Evolutionary conservation across 371 early-diverging fungal genomes (phyloP).

Genomic region (Mucor piriformis): DNA sequence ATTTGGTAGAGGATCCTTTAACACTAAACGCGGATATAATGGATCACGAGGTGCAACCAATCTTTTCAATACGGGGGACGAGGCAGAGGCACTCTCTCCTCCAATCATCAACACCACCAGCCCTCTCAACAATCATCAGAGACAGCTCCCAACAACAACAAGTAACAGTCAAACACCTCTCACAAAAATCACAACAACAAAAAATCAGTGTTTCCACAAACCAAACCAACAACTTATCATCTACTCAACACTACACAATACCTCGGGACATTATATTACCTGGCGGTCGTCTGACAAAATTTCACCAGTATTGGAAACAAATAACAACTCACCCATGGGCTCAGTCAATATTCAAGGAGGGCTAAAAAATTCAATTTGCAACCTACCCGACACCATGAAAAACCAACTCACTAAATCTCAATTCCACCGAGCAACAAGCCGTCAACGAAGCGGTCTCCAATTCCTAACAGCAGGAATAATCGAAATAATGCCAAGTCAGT

Average conservation of each 20-base stretch:
- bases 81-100: neutral
- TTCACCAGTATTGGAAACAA: neutral
- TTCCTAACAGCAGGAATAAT: conserved; percentile 3
- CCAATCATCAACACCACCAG: neutral
- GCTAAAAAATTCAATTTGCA: conserved; percentile 6
- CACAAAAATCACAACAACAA: neutral
- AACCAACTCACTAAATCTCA: neutral
- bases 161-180: neutral
- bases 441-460: conserved; percentile 3
- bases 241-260: conserved; percentile 3
- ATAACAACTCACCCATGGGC: conserved; percentile 2
- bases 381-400: neutral
- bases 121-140: neutral
- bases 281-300: neutral
- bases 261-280: conserved; percentile 2
- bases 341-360: neutral
- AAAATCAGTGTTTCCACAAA: neutral
- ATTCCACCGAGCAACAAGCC: neutral
- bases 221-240: neutral
- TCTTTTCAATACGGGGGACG: neutral
- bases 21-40: neutral
- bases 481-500: neutral
- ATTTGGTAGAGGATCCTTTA: too few species aligned
- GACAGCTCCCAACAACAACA: neutral
- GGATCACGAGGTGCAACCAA: neutral